Percentiles rank a stretch among this genome's conserved stretches.
Conservation (phyloP, 768 basidiomycete genomes). For the Cystofilobasidium capitatum region DNA sequence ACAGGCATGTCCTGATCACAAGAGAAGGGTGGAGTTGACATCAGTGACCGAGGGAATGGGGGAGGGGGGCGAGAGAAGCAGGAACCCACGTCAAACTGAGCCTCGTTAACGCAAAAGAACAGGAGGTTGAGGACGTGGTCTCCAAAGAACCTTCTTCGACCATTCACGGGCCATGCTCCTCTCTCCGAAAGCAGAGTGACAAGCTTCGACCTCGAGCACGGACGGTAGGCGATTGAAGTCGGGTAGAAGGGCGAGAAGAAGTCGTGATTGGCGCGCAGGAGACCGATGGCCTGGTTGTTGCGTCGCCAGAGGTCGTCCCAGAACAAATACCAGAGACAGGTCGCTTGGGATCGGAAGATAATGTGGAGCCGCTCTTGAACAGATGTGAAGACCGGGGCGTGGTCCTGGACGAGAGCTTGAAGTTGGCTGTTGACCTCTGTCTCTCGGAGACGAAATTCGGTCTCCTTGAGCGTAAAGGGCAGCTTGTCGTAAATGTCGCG, state of each 20-base stretch:
- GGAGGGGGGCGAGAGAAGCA: background rate
- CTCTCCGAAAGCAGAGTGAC: slow-evolving; percentile 57
- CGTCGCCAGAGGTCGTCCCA: slow-evolving; percentile 73
- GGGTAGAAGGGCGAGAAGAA: slow-evolving; percentile 67
- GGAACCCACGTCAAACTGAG: slow-evolving; percentile 54
- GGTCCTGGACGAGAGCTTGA: slow-evolving; percentile 46
- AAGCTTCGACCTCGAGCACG: slow-evolving; percentile 54
- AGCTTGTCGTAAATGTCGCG: slow-evolving; percentile 53
- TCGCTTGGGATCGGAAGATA: slow-evolving; percentile 47
- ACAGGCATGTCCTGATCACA: slow-evolving; percentile 12
- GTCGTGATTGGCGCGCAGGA: slow-evolving; percentile 45
- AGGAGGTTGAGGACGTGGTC: slow-evolving; percentile 55
- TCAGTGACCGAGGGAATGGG: background rate
- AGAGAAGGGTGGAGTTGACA: no score
- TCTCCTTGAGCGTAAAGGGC: slow-evolving; percentile 44
- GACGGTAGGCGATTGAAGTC: slow-evolving; percentile 62
- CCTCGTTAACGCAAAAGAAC: slow-evolving; percentile 61
- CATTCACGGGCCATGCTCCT: slow-evolving; percentile 48
- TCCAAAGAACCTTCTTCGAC: slow-evolving; percentile 38
- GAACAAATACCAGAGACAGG: slow-evolving; percentile 70
- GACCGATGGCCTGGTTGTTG: slow-evolving; percentile 52
- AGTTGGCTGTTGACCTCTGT: slow-evolving; percentile 54
- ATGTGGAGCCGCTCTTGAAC: slow-evolving; percentile 50
- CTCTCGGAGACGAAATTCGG: slow-evolving; percentile 44
- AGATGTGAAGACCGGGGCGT: slow-evolving; percentile 43